These are phyloP conservation scores for Psilocybe sp. DNA, from an alignment of 768 basidiomycete genomes.

Conservation along the genomic window DNA sequence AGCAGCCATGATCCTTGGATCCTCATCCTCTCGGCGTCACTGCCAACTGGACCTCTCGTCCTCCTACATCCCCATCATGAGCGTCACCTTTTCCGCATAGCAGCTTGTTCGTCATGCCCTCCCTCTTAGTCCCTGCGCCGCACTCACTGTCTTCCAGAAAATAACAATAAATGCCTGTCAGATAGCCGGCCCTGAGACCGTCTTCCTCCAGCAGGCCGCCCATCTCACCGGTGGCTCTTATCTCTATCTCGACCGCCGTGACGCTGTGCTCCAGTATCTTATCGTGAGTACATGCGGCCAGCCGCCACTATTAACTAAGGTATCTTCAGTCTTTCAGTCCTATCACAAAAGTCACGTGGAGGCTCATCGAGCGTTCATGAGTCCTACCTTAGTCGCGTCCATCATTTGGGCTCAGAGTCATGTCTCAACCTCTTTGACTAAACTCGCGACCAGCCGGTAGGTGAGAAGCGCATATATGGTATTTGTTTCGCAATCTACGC, in stretches of 20 bases:
- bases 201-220: slow-evolving; percentile 96
- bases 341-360: too few species aligned
- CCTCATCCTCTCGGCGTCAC: slow-evolving; percentile 86
- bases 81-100: slow-evolving; percentile 97
- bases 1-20: slow-evolving; percentile 34
- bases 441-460: too few species aligned
- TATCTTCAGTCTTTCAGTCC: too few species aligned
- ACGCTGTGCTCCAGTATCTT: slow-evolving; percentile 90
- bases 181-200: slow-evolving; percentile 82
- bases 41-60: slow-evolving; percentile 81
- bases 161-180: slow-evolving; percentile 97
- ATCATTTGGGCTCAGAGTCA: too few species aligned
- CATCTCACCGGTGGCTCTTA: slow-evolving; percentile 95
- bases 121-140: slow-evolving; percentile 3
- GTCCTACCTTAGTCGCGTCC: too few species aligned
- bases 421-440: too few species aligned
- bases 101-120: slow-evolving; percentile 70
- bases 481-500: too few species aligned
- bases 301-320: too few species aligned
- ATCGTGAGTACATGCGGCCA: too few species aligned
- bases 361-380: too few species aligned
- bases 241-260: slow-evolving; percentile 75
- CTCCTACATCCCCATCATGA: slow-evolving; percentile 98
- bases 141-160: slow-evolving; percentile 54
- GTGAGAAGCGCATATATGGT: too few species aligned